These are phyloP conservation scores for Pulveroboletus sp. DNA, from an alignment of 768 basidiomycete genomes.

Conservation along the genomic window DNA sequence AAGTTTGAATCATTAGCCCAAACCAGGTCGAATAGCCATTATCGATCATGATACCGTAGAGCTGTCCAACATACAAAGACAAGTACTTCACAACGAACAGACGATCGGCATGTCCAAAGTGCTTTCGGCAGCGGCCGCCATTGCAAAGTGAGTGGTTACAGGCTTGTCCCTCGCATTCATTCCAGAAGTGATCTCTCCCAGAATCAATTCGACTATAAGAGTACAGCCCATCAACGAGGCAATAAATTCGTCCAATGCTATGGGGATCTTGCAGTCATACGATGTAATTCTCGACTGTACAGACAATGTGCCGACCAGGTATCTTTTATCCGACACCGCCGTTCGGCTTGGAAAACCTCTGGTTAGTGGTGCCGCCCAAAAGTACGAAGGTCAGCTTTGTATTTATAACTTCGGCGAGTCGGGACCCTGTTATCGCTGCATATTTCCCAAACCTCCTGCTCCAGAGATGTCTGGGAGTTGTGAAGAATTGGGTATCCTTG, in stretches of 20 bases:
- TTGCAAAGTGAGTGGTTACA: conserved; percentile 51
- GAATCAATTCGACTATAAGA: conserved; percentile 70
- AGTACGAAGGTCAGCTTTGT: conserved; percentile 78
- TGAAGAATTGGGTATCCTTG: conserved; percentile 86
- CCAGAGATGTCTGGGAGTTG: conserved; percentile 69
- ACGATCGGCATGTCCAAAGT: conserved; percentile 80
- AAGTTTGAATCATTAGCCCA: conserved; percentile 3
- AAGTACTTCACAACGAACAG: conserved; percentile 79
- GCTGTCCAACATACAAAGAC: conserved; percentile 86
- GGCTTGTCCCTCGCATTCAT: neutral
- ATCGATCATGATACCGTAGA: conserved; percentile 89
- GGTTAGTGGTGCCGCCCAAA: conserved; percentile 90
- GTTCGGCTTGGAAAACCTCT: conserved; percentile 77
- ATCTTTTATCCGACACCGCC: conserved; percentile 86
- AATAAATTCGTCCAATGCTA: conserved; percentile 62
- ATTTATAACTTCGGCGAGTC: conserved; percentile 65
- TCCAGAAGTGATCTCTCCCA: conserved; percentile 29
- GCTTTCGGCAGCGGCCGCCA: conserved; percentile 69
- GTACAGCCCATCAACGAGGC: conserved; percentile 54
- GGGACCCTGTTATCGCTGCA: conserved; percentile 91
- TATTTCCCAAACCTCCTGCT: conserved; percentile 82
- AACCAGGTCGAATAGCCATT: conserved; percentile 77
- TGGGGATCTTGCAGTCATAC: conserved; percentile 57
- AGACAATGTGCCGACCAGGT: conserved; percentile 89
- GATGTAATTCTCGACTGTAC: conserved; percentile 91